Base-by-base conservation (phyloP, 2,329 filamentous ascomycete genomes). In the Calcarisporium arbuscula region DNA sequence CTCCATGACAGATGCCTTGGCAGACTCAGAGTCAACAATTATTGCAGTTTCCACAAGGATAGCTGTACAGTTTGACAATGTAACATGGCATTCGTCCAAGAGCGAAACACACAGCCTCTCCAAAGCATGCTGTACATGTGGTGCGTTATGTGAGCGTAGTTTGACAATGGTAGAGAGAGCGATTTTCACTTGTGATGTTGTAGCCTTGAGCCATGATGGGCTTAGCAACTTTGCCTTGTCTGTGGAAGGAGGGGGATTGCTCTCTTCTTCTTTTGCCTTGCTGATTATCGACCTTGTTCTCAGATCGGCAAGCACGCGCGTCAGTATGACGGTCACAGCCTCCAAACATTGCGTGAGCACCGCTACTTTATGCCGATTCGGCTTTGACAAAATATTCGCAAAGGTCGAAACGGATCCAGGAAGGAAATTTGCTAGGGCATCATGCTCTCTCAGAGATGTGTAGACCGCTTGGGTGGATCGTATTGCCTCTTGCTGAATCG, bases 341-440 rank as follows among this genome's bases (percentile, higher is more conserved):
- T 73, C 62, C 7, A 94, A 53, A 14, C 75, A 75, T 36, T 63
- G 63, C 17, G 80, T 62, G 6, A 96, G 63, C 0, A 94, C 72
- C 26, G 70, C 57, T 1, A 56, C 58, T 46, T 72, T 77, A 28
- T 67, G 62, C 9, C 72, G 70, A 26, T 73, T 75, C 1, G 80
- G 83, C 1, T 78, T 77, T 5, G 83, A 81, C 32, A 94, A 62
- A 1, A 87, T 65, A 49, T 82, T 89, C 3, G 83, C 80, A 17
- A 98, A 64, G 2, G 80, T 77, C 4, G 92, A 96, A 0, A 95
- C 76, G 1, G 86, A 86, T 8, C 89, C 87, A 0, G 94, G 92
- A 27, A 96, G 68, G 50, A 98, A 92, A 41, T 77, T 89, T 8
- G 87, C 85, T 36, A 94, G 65, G 3, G 85, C 77, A n/a, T 83